Base-by-base conservation (phyloP, 768 basidiomycete species). In the Paxillus ammoniavirescens region DNA sequence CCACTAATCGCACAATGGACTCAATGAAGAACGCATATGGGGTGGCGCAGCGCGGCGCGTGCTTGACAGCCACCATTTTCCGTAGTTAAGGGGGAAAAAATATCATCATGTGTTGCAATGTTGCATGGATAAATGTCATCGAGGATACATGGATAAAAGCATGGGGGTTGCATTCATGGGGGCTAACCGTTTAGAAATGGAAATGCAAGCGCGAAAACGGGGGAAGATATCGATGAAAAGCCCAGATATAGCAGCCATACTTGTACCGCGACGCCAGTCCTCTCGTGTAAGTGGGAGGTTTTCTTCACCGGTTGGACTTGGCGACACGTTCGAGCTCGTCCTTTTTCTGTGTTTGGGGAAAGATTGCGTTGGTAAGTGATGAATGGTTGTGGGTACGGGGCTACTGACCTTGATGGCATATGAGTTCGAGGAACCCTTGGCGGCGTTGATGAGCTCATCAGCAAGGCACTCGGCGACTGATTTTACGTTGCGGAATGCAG, bases 251-350 rank as follows among this genome's bases (percentile, higher is more conserved):
- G 59, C 61, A 68, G 52, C 59, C 66, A 60, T 52, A 60, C 59
- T 60, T 49, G 61, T 49, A 57, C 42, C 58, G 42, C 49, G 42
- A 53, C 48, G 53, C 57, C 52, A 46, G 36, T 26, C 48, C 50
- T 56, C 47, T 50, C 49, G 38, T 47, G 44, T 23, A 50, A 28
- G 15, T 30, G 15, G 6, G 3, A 8, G n/a, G n/a, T 37, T 40
- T 59, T 62, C n/a, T 87, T 92, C 84, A 99, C 84, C 96, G 92
- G 82, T 99, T 99, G 76, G 94, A 97, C 81, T 98, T 98, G 80
- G 97, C 97, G 53, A 99, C 97, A 82, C 96, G 95, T 82, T 99
- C 96, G 61, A 99, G 86, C 76, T 99, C 96, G 75, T 98, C 95
- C 81, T 95, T 97, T 91, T 95, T 95, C 93, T 91, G 69, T 65